Base-by-base conservation (phyloP, 768 basidiomycete species). In the Crucibulum laeve region DNA sequence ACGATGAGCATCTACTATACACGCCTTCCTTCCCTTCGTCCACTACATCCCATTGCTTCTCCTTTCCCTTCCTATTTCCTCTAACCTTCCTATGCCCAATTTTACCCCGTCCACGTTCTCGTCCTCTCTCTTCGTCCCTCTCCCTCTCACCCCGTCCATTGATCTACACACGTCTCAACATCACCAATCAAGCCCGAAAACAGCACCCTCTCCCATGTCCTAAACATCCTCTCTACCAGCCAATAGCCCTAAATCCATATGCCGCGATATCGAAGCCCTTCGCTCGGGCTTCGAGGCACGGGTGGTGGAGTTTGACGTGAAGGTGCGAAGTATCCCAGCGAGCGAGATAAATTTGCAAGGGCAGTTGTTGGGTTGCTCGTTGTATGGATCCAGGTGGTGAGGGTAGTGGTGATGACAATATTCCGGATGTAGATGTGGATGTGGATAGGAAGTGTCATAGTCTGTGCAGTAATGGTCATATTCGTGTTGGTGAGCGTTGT, bases 251-350 rank as follows among this genome's bases (percentile, higher is more conserved):
- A 87, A 53, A 56, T 86, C 77, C 0, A 73, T 48, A 15, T 11
- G 28, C 11, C 40, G 40, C 25, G 19, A 84, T 58, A 2, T 78
- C 83, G 52, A 86, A 89, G 41, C 83, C 79, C 24, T 67, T 69
- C 3, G 82, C 71, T 4, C 68, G 68, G 7, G 75, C 67, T 4
- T 85, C 86, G 49, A 88, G 0, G 86, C 86, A 43, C 86, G 88
- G 1, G 82, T 82, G 3, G 82, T 81, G 54, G 87, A 88, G 0
- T 82, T 84, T 14, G 80, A 80, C 5, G 77, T 69, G 41, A 88
- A 71, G 4, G 82, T 72, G 43, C 87, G 83, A 0, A 88, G 71
- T 55, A 87, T 80, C 19, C 80, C 78, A 0, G 82, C 72, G 65
- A 87, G 78, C 53, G 47, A 79, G 76, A 15, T 66, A 56, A 79